Base-by-base conservation (phyloP, 805 yeast genomes). In the Saturnispora serradocipensis region DNA sequence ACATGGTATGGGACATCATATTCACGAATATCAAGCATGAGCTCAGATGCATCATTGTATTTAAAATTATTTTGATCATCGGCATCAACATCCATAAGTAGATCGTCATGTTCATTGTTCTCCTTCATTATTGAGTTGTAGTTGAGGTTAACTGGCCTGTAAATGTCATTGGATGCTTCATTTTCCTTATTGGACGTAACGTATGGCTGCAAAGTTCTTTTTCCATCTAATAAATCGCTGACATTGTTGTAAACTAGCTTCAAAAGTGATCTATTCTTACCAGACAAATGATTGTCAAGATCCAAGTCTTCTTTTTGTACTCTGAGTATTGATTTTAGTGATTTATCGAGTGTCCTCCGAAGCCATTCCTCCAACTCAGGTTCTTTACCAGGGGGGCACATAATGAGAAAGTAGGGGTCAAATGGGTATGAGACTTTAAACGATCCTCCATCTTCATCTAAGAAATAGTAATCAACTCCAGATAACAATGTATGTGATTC, bases 1-100 rank as follows among this genome's bases (percentile, higher is more conserved):
- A 90, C 97, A 63, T 90, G 96, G 61, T 87, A 93, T 0, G 99
- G 99, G 4, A 93, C 98, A 64, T 93, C 99, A 59, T 87, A 89
- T 65, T 93, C 99, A 58, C 91, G 74, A 32, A 93, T 77, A 60
- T 91, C 98, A 50, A 81, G 82, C 15, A 93, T 78, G 46, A 74
- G 74, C 35, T 80, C 80, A 2, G 82, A 72, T 3, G 90, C 85
- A 54, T 82, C 86, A 8, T 64, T 63, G 13, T 61, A 57, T 25
- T 62, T 54, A 22, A 60, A 60, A 5, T 54, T 54, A 30, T 39
- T 46, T 15, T 46, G 48, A 22, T 56, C 58, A 11, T 46, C 54
- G 8, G 52, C 54, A 40, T 56, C 55, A 50, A 62, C 61, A 50
- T 57, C 68, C 50, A 59, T 60, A 13, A 56, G 50, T n/a, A 59